Evolutionary conservation across 768 basidiomycete species (phyloP), one percentile per base, ranked within the genome.

Genomic region (Suillus occidentalis): DNA sequence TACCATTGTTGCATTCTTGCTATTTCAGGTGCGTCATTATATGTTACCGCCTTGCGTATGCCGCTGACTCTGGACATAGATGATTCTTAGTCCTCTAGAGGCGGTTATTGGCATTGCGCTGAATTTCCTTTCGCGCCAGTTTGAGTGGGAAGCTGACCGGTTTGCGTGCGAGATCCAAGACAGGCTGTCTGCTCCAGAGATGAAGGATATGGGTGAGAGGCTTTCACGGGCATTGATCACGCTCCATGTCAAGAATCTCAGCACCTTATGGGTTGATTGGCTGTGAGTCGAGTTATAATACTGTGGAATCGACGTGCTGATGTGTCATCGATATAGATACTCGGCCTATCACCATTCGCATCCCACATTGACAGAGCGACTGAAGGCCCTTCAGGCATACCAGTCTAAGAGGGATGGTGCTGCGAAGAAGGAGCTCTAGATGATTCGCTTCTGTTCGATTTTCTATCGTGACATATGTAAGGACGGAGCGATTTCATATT

Each of bases 281-380:
- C 76, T 95, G 88, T 94, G 69, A 72, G 90, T 62, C 60, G 63
- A 47, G 9, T 49, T 31, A 10, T 37, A 16, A 39, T 45, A 3
- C 16, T 56, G 58, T 60, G 43, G 31, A 60, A 9, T 37, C 65
- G 28, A 43, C 9, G 12, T 49, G 10, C 61, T 66, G 45, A 45
- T 25, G 8, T 20, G 28, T 6, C 22, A 55, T 60, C 20, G 39
- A 20, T n/a, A 49, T 67, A 92, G 91, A 64, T 97, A 97, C 79
- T 97, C 95, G 60, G 92, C 93, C 25, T 97, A 94, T 70, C 94
- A 97, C 76, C 94, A 98, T 77, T 95, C 92, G 56, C 97, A 99
- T 77, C 97, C 97, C 6, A 97, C 95, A 3, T 76, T 99, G 68
- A 90, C 92, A 43, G 96, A 99, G 79, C 85, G 96, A 9, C 80